phyloP scores from a whole-genome alignment of 1,139 yeast genomes.

The Candida dubliniensis region DNA sequence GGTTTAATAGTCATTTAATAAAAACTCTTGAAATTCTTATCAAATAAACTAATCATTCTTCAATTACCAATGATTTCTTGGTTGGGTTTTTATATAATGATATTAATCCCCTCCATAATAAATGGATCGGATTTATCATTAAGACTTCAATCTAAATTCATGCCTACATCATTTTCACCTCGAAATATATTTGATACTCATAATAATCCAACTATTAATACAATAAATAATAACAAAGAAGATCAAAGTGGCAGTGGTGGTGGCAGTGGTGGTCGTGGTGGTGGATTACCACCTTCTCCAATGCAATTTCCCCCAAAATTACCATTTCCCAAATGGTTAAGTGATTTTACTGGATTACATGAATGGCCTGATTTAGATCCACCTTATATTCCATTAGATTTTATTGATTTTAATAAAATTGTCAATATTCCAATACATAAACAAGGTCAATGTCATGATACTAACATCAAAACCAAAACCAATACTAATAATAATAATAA shows the following conservation, averaged over 20 bases:
- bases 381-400: conserved; percentile 80
- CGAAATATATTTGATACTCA: conserved; percentile 1
- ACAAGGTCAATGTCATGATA: conserved; percentile 58
- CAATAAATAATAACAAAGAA: neutral
- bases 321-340: conserved; percentile 80
- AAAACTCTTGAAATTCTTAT: too few species aligned
- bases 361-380: conserved; percentile 87
- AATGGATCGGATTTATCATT: conserved; percentile 1
- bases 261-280: neutral
- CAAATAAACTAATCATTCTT: too few species aligned
- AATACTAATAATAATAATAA: too few species aligned
- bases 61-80: too few species aligned
- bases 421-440: conserved; percentile 45
- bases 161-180: conserved; percentile 3
- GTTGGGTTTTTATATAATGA: neutral
- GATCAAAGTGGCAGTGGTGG: neutral
- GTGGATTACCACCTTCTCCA: conserved; percentile 10
- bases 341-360: conserved; percentile 65
- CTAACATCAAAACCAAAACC: too few species aligned
- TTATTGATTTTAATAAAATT: conserved; percentile 56
- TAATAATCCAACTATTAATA: neutral
- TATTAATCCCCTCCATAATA: neutral
- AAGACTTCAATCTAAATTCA: conserved; percentile 3
- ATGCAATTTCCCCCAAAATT: conserved; percentile 16
- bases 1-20: too few species aligned